phyloP scores from a whole-genome alignment of 306 rosid genomes.

The Betula pendula region DNA sequence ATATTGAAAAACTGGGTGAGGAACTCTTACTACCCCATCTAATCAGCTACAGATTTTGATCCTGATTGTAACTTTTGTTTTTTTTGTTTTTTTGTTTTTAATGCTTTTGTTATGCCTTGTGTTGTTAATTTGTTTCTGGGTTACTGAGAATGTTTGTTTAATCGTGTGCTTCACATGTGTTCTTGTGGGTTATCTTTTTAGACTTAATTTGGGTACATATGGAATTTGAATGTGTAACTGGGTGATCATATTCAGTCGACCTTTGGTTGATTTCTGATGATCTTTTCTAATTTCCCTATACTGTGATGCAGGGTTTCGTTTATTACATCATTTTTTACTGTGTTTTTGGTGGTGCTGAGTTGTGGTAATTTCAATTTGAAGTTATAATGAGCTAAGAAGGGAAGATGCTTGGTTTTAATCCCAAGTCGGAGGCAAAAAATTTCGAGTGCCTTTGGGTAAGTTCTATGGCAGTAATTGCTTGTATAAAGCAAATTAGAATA shows the following conservation, averaged over 20 bases:
- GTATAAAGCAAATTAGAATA: neutral
- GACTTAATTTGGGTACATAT: neutral
- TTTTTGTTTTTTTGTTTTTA: no score
- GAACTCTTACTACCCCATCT: conserved; percentile 33
- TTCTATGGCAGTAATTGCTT: neutral
- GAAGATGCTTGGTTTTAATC: neutral
- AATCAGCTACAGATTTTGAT: conserved; percentile 17
- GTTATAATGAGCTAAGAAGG: neutral
- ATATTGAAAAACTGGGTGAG: conserved; percentile 39
- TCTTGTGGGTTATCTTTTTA: neutral
- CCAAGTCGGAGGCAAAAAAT: neutral
- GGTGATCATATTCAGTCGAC: neutral
- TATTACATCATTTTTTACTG: neutral
- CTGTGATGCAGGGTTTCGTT: neutral
- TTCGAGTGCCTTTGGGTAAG: neutral
- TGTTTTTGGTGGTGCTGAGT: conserved; percentile 9
- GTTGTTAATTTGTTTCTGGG: neutral
- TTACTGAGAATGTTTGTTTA: conserved; percentile 5
- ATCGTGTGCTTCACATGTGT: neutral
- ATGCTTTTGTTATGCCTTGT: conserved; percentile 8
- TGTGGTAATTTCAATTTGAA: neutral
- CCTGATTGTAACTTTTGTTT: conserved; percentile 14
- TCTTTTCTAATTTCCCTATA: neutral
- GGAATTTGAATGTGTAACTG: neutral
- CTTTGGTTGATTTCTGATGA: neutral